Evolutionary conservation across 2,329 filamentous ascomycete genomes (phyloP).

Genomic region (Coniochaeta sp.): DNA sequence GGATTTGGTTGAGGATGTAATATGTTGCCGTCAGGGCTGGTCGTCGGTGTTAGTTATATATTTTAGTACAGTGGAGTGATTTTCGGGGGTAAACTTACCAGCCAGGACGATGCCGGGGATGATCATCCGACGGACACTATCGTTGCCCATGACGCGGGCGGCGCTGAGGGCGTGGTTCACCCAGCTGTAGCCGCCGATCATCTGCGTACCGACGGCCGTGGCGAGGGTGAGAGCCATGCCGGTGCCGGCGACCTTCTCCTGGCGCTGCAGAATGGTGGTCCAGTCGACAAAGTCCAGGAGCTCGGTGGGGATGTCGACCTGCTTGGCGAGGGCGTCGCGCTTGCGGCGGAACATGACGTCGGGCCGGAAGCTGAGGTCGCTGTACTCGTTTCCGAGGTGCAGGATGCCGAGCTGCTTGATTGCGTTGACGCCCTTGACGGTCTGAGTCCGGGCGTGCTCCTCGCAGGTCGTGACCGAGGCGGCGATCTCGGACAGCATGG

Average conservation of each 20-base stretch:
- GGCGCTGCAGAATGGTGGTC: slow-evolving; percentile 71
- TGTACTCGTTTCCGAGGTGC: slow-evolving; percentile 82
- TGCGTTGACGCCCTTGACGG: slow-evolving; percentile 71
- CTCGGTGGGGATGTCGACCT: slow-evolving; percentile 83
- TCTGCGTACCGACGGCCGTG: slow-evolving; percentile 73
- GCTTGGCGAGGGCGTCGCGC: slow-evolving; percentile 71
- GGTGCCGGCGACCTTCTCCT: slow-evolving; percentile 91
- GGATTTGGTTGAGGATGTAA: slow-evolving; percentile 82
- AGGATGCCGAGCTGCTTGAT: slow-evolving; percentile 85
- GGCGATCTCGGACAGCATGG: slow-evolving; percentile 84
- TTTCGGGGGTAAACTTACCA: too few species aligned
- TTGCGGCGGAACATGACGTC: slow-evolving; percentile 92
- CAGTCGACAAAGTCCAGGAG: slow-evolving; percentile 91
- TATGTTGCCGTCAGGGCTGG: slow-evolving; percentile 66
- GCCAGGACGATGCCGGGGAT: slow-evolving; percentile 73
- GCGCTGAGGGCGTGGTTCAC: slow-evolving; percentile 79
- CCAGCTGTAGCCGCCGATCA: slow-evolving; percentile 82
- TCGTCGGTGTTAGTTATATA: slow-evolving; percentile 21
- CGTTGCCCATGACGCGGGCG: slow-evolving; percentile 71
- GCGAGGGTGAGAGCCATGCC: slow-evolving; percentile 91
- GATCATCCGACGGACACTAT: slow-evolving; percentile 73
- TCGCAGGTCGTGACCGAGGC: slow-evolving; percentile 74
- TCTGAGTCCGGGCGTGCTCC: slow-evolving; percentile 72
- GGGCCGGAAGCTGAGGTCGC: slow-evolving; percentile 78
- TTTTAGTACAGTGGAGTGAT: too few species aligned